Conservation (phyloP, 768 basidiomycete genomes). For the Termitomyces sp. region DNA sequence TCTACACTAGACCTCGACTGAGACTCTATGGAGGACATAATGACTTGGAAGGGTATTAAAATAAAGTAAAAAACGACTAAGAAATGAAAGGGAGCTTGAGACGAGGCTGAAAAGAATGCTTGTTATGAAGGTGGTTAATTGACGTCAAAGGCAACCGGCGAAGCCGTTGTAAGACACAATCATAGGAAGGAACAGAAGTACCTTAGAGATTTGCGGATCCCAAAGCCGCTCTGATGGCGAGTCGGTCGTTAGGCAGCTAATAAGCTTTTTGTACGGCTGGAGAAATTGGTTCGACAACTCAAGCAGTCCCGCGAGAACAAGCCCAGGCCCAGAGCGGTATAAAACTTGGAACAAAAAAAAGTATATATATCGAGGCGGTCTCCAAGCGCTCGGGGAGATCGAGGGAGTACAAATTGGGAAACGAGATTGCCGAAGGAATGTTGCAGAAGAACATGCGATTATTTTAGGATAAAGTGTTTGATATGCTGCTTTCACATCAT, state of each 20-base stretch:
- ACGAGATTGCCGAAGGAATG: conserved; percentile 8
- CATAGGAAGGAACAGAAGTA: conserved; percentile 26
- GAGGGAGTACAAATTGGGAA: conserved; percentile 3
- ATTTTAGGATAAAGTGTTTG: conserved; percentile 12
- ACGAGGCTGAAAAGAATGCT: conserved; percentile 23
- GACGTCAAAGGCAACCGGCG: conserved; percentile 34
- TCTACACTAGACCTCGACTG: conserved; percentile 21
- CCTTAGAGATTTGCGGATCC: conserved; percentile 36
- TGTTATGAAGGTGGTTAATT: conserved; percentile 38
- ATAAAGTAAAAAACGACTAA: neutral
- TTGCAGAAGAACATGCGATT: conserved; percentile 10
- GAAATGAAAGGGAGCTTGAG: conserved; percentile 27
- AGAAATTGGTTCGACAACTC: conserved; percentile 7
- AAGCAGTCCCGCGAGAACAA: neutral
- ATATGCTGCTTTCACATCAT: conserved; percentile 17
- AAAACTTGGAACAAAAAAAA: neutral
- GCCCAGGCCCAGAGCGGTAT: neutral
- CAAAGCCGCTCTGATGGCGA: conserved; percentile 30
- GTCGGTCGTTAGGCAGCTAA: conserved; percentile 30
- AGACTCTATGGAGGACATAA: conserved; percentile 21
- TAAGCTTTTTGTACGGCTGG: conserved; percentile 20
- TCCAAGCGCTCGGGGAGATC: neutral
- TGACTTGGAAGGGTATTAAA: conserved; percentile 14
- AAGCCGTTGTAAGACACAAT: conserved; percentile 22
- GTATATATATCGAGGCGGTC: neutral